A percentile compares a stretch with the other conserved stretches of the same genome.
These are phyloP conservation scores for Prunus mume DNA, from an alignment of 306 rosid species.

Conservation along the genomic window DNA sequence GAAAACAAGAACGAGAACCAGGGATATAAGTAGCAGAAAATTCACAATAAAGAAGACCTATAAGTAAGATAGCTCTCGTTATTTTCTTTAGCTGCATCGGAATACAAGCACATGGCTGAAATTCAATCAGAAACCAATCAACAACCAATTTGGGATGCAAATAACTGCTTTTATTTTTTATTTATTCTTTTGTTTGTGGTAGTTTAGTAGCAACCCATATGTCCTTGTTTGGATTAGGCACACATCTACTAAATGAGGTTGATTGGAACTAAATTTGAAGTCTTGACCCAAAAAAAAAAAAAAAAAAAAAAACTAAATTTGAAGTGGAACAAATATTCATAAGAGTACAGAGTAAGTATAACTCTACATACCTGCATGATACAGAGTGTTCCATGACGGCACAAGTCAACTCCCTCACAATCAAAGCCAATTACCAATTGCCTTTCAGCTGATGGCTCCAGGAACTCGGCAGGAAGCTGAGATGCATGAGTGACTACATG, in stretches of 20 bases:
- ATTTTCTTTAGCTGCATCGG: neutral
- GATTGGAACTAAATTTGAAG: neutral
- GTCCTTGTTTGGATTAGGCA: neutral
- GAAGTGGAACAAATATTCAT: neutral
- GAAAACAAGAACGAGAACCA: neutral
- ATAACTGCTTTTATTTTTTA: neutral
- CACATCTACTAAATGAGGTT: neutral
- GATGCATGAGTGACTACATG: constrained; percentile 65
- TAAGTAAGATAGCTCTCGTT: neutral
- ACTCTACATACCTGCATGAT: constrained; percentile 68
- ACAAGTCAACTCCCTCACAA: constrained; percentile 89
- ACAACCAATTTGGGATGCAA: neutral
- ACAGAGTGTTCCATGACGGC: constrained; percentile 79
- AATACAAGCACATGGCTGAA: neutral
- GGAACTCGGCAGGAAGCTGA: constrained; percentile 77
- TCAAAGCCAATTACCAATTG: constrained; percentile 72
- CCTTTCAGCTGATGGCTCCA: constrained; percentile 62
- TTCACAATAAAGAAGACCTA: neutral
- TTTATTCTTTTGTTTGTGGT: neutral
- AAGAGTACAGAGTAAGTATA: neutral
- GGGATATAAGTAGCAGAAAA: too few species aligned
- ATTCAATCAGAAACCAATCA: neutral
- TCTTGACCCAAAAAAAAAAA: too few species aligned
- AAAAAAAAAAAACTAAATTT: neutral
- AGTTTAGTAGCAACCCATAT: neutral